These are phyloP conservation scores for Ilyonectria destructans DNA, from an alignment of 2,329 filamentous ascomycete genomes.

Conservation along the genomic window DNA sequence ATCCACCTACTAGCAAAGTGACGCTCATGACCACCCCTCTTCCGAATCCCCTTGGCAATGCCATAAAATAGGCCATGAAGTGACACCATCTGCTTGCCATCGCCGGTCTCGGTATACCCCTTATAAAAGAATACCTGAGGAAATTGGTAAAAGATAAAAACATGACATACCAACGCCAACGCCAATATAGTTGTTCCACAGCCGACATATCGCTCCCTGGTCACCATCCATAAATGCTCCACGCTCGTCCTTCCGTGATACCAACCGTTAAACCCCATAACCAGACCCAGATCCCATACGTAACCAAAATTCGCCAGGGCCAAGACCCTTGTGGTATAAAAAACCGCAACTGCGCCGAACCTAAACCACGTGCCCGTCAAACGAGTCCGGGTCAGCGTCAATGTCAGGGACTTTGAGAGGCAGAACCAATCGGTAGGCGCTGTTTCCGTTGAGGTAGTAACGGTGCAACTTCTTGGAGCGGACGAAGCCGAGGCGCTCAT, in stretches of 20 bases:
- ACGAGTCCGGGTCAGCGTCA: conserved; percentile 57
- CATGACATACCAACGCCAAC: conserved; percentile 14
- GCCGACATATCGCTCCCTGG: conserved; percentile 15
- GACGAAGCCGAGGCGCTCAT: conserved; percentile 93
- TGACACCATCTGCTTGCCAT: not conserved
- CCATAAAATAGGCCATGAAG: not conserved
- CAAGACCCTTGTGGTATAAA: conserved; percentile 1
- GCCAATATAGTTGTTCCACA: not conserved
- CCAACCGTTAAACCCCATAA: conserved; percentile 14
- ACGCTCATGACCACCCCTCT: not conserved
- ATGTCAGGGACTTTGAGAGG: conserved; percentile 75
- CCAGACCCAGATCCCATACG: not conserved
- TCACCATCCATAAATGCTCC: conserved; percentile 21
- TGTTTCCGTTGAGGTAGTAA: conserved; percentile 97
- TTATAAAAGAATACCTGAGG: not conserved
- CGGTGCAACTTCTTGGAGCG: conserved; percentile 93
- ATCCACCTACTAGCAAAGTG: not conserved
- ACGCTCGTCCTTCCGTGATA: conserved; percentile 13
- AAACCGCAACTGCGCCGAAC: not conserved
- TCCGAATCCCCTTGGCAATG: not conserved
- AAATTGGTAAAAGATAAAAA: not conserved
- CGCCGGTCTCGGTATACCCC: not conserved
- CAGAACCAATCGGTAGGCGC: conserved; percentile 90
- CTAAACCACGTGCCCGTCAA: conserved; percentile 51
- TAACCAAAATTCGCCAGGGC: conserved; percentile 3